Evolutionary conservation across 371 early-diverging fungal genomes (phyloP), one percentile per base, ranked within the genome.

Genomic region (Cokeromyces recurvatus): DNA sequence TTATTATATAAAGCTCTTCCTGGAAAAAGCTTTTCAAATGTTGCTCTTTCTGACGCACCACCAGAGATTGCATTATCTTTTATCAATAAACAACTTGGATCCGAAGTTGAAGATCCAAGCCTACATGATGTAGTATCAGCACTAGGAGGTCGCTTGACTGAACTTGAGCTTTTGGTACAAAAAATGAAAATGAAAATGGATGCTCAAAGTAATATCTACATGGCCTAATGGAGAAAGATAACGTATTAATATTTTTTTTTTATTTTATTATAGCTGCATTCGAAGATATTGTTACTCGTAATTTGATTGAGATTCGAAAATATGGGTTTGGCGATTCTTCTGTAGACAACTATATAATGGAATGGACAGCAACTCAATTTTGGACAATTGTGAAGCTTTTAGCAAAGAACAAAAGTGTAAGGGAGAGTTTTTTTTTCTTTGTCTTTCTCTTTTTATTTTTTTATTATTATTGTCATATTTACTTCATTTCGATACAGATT

Each of bases 101-200:
- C 71, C 21, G 49, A 66, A 17, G 51, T 63, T 1, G 61, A 71
- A 14, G 69, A 81, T 46, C 73, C 74, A 9, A 57, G 68, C 32
- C 51, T 90, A 19, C 72, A 61, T 17, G 31, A 66, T 2, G 71
- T 77, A 20, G 86, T 92, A 9, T 56, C 64, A 20, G 79, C 78
- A 0, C 66, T 97, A 2, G 97, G 96, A 21, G 97, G 95, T n/a
- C 81, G 95, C 3, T 62, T 91, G 35, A 87, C 87, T 17, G 95
- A 97, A 64, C 62, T 97, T 27, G 87, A 92, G 57, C 61, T 87
- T 5, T 72, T 94, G 57, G 82, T 91, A 23, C 87, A 89, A 50
- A 92, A 93, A 58, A 81, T 94, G 53, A 78, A 85, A 46, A 78
- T 87, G 19, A 86, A 90, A 27, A 76, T 82, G 74, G 61, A 58